Conservation (phyloP, 805 yeast species). For the Yueomyces sinensis region DNA sequence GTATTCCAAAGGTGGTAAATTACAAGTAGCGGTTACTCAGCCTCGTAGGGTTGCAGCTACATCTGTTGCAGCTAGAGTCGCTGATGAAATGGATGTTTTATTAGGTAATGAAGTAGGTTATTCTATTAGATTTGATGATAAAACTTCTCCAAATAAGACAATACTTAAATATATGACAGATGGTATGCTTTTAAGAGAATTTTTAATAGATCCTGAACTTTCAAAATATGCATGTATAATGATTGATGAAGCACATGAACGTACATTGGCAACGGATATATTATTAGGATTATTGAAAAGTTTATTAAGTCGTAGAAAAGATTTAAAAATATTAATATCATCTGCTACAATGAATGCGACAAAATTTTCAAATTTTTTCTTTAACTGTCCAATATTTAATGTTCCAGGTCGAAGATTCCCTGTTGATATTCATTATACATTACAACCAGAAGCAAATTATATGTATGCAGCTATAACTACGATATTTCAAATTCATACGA, state of each 20-base stretch:
- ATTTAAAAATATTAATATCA: conserved; percentile 65
- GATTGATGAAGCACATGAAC: conserved; percentile 96
- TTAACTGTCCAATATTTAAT: conserved; percentile 71
- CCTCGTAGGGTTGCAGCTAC: conserved; percentile 94
- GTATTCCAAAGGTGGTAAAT: conserved; percentile 42
- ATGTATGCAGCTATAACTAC: conserved; percentile 82
- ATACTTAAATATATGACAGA: conserved; percentile 85
- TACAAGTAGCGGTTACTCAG: conserved; percentile 74
- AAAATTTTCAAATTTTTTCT: conserved; percentile 71
- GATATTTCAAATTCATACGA: conserved; percentile 70
- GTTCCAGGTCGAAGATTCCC: conserved; percentile 93
- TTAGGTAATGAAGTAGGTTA: conserved; percentile 88
- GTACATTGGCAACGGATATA: conserved; percentile 85
- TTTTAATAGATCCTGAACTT: conserved; percentile 61
- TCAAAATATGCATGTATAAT: conserved; percentile 64
- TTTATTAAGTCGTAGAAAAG: conserved; percentile 46
- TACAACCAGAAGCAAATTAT: conserved; percentile 83
- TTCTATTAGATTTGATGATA: conserved; percentile 76
- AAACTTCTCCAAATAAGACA: conserved; percentile 44
- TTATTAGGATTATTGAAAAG: conserved; percentile 71
- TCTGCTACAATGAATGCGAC: conserved; percentile 93
- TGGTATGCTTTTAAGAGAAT: conserved; percentile 86
- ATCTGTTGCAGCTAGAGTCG: conserved; percentile 81
- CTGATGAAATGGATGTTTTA: conserved; percentile 72
- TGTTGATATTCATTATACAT: conserved; percentile 72